Evolutionary conservation across 1,284 basidiomycete species (phyloP).

Genomic region (Cutaneotrichosporon cutaneum): DNA sequence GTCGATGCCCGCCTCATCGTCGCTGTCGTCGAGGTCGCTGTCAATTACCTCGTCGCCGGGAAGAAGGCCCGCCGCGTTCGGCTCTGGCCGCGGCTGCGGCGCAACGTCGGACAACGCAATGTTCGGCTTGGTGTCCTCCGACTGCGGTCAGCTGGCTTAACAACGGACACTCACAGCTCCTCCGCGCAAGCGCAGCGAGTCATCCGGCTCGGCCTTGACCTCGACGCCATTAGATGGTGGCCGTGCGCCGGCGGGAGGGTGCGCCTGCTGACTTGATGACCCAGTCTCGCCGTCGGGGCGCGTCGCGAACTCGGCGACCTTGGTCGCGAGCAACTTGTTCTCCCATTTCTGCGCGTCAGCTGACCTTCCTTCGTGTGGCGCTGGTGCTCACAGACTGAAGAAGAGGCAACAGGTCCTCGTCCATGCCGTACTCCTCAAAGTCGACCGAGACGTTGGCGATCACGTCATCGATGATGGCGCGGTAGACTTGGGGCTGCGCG

Average conservation of each 20-base stretch:
- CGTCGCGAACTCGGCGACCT: slow-evolving; percentile 78
- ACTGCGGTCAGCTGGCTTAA: slow-evolving; percentile 10
- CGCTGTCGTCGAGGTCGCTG: slow-evolving; percentile 89
- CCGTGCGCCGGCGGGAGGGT: neutral
- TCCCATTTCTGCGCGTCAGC: slow-evolving; percentile 78
- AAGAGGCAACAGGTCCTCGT: slow-evolving; percentile 84
- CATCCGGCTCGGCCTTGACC: slow-evolving; percentile 49
- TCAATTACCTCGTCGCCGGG: slow-evolving; percentile 79
- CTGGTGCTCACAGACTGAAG: slow-evolving; percentile 73
- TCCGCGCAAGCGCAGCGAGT: slow-evolving; percentile 42
- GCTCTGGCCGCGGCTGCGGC: slow-evolving; percentile 38
- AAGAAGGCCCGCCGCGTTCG: slow-evolving; percentile 52
- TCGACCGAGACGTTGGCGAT: slow-evolving; percentile 83
- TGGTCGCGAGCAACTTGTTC: slow-evolving; percentile 82
- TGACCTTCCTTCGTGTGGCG: neutral
- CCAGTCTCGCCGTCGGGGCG: slow-evolving; percentile 13
- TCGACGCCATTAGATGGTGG: slow-evolving; percentile 23
- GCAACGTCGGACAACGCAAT: slow-evolving; percentile 5
- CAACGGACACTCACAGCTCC: slow-evolving; percentile 29
- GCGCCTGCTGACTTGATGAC: slow-evolving; percentile 11
- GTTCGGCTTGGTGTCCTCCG: slow-evolving; percentile 15
- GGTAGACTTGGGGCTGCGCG: slow-evolving; percentile 79
- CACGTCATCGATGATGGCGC: slow-evolving; percentile 94
- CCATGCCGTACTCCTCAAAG: slow-evolving; percentile 95
- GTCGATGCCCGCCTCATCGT: slow-evolving; percentile 63